Evolutionary conservation across 2,329 filamentous ascomycete species (phyloP).

Genomic region (Phaeosphaeriaceae sp.): DNA sequence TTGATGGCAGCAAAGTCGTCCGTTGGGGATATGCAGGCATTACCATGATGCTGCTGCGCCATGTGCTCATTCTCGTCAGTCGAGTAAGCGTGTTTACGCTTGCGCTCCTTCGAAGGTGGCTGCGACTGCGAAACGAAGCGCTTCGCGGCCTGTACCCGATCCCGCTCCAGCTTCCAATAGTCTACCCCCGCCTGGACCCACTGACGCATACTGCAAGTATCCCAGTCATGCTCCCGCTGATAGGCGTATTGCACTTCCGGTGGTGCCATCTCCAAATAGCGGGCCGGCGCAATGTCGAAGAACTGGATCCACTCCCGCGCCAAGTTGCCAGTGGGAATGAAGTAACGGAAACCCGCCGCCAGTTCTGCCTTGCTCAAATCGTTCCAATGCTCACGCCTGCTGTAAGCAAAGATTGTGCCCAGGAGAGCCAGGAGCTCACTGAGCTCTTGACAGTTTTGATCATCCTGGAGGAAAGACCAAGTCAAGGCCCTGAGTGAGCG

Average conservation of each 20-base stretch:
- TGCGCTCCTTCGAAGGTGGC: too few species aligned
- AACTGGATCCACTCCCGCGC: slow-evolving; percentile 9
- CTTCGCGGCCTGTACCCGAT: too few species aligned
- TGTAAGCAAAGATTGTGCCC: background rate
- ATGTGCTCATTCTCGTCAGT: too few species aligned
- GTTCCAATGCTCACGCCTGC: background rate
- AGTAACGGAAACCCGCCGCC: slow-evolving; percentile 10
- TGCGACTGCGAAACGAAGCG: too few species aligned
- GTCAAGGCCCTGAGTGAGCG: background rate
- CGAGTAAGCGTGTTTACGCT: too few species aligned
- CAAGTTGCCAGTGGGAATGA: slow-evolving; percentile 1
- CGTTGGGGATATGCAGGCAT: too few species aligned
- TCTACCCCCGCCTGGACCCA: background rate
- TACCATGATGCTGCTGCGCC: too few species aligned
- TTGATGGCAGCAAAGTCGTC: too few species aligned
- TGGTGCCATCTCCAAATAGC: slow-evolving; percentile 1
- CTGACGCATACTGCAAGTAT: background rate
- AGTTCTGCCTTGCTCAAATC: background rate
- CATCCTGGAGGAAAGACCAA: background rate
- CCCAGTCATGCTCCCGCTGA: background rate
- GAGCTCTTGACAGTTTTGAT: background rate
- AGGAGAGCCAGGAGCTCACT: background rate
- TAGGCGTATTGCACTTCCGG: slow-evolving; percentile 2
- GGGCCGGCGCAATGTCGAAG: slow-evolving; percentile 2
- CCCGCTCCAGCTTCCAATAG: too few species aligned